Percentiles rank a stretch among this genome's conserved stretches.
These are phyloP conservation scores for Niveomyces coronatus DNA, from an alignment of 2,329 filamentous ascomycete species.

Conservation along the genomic window DNA sequence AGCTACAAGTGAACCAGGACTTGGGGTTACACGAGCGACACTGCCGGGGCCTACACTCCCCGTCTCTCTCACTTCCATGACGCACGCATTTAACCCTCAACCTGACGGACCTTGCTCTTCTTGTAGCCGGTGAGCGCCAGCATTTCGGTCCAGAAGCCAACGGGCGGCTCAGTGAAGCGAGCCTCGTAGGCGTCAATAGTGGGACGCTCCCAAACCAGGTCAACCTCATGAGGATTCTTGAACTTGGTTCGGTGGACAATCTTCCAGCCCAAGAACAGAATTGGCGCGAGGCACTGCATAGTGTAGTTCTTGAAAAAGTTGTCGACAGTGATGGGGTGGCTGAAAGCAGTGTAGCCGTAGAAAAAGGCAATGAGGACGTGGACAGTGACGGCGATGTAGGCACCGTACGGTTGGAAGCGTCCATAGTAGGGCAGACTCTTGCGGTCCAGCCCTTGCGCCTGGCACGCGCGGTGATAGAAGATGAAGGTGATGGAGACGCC, in stretches of 20 bases:
- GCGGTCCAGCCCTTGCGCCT: conserved; percentile 43
- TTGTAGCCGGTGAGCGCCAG: conserved; percentile 31
- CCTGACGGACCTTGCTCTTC: conserved; percentile 13
- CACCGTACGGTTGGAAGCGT: conserved; percentile 48
- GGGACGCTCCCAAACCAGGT: conserved; percentile 51
- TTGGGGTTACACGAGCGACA: too few species aligned
- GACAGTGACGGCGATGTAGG: conserved; percentile 33
- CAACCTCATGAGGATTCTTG: conserved; percentile 42
- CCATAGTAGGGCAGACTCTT: conserved; percentile 45
- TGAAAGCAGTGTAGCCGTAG: conserved; percentile 47
- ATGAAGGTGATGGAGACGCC: conserved; percentile 38
- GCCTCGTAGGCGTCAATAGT: conserved; percentile 48
- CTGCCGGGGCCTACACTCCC: too few species aligned
- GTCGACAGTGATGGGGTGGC: conserved; percentile 33
- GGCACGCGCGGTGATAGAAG: conserved; percentile 40
- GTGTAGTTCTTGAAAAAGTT: conserved; percentile 45
- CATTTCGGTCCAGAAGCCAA: conserved; percentile 48
- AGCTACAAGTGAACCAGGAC: too few species aligned
- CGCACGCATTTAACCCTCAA: conserved; percentile 17
- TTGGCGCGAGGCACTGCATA: conserved; percentile 43
- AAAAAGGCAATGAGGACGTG: conserved; percentile 34
- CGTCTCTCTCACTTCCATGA: too few species aligned
- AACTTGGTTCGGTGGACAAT: conserved; percentile 47
- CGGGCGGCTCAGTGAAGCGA: conserved; percentile 35
- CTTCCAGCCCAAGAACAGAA: conserved; percentile 53